Base-by-base conservation (phyloP, 768 basidiomycete genomes). In the Amylocystis lapponica region DNA sequence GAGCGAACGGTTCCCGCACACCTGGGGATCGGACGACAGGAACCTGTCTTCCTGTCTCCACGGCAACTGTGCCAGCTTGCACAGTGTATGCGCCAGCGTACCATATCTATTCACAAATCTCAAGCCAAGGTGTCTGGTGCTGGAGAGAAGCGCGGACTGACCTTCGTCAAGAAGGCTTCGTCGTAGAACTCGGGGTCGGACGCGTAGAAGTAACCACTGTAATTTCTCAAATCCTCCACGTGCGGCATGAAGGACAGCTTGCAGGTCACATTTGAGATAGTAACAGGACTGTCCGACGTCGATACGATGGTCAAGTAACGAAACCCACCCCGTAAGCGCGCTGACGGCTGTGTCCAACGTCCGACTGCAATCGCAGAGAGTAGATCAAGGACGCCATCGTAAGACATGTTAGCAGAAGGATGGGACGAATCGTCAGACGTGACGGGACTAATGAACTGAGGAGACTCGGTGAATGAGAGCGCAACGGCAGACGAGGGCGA, bases 81-180 rank as follows among this genome's bases (percentile, higher is more conserved):
- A 78, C 74, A 0, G 78, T 80, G 50, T 80, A 80, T 3, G 76
- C 76, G 5, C 77, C 78, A 0, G 76, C 68, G 53, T 77, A 79
- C 77, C 78, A 79, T 5, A 78, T 53, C 57, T 64, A 36, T 26
- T 35, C n/a, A n/a, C n/a, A n/a, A n/a, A n/a, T n/a, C n/a, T n/a
- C n/a, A n/a, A n/a, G n/a, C n/a, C n/a, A n/a, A n/a, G n/a, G n/a
- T n/a, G n/a, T n/a, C n/a, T n/a, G n/a, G n/a, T n/a, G n/a, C n/a
- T n/a, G n/a, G n/a, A n/a, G n/a, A n/a, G n/a, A n/a, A n/a, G n/a
- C n/a, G n/a, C n/a, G 14, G 6, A 38, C 6, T 16, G 12, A 55
- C 58, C 53, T 76, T 79, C 0, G 74, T 78, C 53, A 78, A 47
- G 41, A 79, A 74, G 46, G 75, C 61, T 11, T 51, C 41, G 52